phyloP scores from a whole-genome alignment of 805 yeast genomes.

The Candida palmyrensis region DNA sequence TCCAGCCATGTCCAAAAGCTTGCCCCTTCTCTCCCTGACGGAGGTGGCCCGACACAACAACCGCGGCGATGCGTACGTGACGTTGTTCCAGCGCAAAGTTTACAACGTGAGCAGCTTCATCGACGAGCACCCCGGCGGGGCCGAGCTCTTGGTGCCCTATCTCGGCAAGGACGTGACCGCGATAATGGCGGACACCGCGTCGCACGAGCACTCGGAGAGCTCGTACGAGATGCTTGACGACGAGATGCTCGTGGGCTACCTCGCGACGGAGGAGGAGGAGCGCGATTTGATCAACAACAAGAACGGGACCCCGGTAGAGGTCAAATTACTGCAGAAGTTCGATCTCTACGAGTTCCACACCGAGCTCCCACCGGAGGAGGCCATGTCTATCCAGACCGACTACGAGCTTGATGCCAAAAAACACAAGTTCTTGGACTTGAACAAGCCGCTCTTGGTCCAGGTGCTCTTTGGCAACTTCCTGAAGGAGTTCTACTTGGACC shows the following conservation, averaged over 20 bases:
- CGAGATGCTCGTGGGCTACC: slow-evolving; percentile 69
- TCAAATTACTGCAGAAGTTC: slow-evolving; percentile 27
- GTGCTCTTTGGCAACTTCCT: slow-evolving; percentile 70
- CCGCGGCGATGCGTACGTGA: slow-evolving; percentile 68
- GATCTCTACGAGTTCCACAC: slow-evolving; percentile 45
- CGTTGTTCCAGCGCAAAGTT: slow-evolving; percentile 71
- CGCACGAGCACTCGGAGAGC: slow-evolving; percentile 78
- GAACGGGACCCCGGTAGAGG: slow-evolving; percentile 55
- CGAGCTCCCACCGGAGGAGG: slow-evolving; percentile 67
- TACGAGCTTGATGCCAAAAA: slow-evolving; percentile 60
- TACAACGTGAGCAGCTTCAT: slow-evolving; percentile 76
- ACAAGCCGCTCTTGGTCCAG: slow-evolving; percentile 76
- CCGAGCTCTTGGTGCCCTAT: slow-evolving; percentile 49
- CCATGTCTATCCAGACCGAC: slow-evolving; percentile 76
- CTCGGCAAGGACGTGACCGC: slow-evolving; percentile 65
- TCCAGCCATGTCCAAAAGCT: slow-evolving; percentile 18
- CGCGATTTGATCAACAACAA: slow-evolving; percentile 60
- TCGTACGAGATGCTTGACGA: slow-evolving; percentile 87
- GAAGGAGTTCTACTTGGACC: slow-evolving; percentile 89
- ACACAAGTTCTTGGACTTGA: slow-evolving; percentile 84
- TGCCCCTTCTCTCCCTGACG: slow-evolving; percentile 57
- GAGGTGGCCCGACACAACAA: slow-evolving; percentile 52
- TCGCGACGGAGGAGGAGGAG: slow-evolving; percentile 80
- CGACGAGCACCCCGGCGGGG: slow-evolving; percentile 71
- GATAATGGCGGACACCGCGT: slow-evolving; percentile 64